phyloP scores from a whole-genome alignment of 2,329 filamentous ascomycete species.

The Verticillium tricorpus region DNA sequence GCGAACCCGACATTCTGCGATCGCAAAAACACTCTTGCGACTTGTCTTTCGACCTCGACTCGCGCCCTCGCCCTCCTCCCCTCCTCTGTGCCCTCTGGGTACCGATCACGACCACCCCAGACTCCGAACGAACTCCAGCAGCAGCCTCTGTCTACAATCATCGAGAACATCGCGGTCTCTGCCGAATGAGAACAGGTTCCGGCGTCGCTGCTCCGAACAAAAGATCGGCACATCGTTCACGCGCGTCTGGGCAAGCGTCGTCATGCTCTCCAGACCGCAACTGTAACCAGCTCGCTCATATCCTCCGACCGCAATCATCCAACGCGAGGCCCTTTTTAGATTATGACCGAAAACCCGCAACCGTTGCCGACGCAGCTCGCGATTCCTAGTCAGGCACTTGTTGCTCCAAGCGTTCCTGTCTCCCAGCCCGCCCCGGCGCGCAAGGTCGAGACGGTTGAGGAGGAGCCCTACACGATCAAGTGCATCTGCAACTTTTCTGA shows the following conservation, averaged over 20 bases:
- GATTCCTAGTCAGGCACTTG: slow-evolving; percentile 47
- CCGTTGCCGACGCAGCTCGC: slow-evolving; percentile 51
- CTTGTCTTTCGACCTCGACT: neutral
- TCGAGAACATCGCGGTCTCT: neutral
- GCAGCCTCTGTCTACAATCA: neutral
- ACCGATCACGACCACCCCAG: neutral
- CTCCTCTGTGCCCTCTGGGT: neutral
- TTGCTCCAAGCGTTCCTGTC: slow-evolving; percentile 33
- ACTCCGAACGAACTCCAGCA: neutral
- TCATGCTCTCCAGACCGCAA: slow-evolving; percentile 53
- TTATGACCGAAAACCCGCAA: slow-evolving; percentile 58
- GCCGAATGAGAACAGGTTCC: slow-evolving; percentile 9
- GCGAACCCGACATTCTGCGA: neutral
- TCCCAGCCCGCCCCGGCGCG: slow-evolving; percentile 35
- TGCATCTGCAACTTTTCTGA: slow-evolving; percentile 92
- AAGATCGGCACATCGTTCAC: slow-evolving; percentile 1
- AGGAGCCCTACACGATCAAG: slow-evolving; percentile 92
- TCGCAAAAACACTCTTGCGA: neutral
- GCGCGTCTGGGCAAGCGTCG: slow-evolving; percentile 46
- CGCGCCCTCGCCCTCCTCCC: neutral
- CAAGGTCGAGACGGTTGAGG: slow-evolving; percentile 57
- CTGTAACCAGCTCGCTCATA: slow-evolving; percentile 42
- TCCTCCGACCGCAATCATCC: slow-evolving; percentile 24
- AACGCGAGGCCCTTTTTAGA: slow-evolving; percentile 44
- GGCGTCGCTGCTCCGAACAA: slow-evolving; percentile 5